Evolutionary conservation across 306 rosid genomes (phyloP).

Genomic region (Hylodesmum podocarpum): DNA sequence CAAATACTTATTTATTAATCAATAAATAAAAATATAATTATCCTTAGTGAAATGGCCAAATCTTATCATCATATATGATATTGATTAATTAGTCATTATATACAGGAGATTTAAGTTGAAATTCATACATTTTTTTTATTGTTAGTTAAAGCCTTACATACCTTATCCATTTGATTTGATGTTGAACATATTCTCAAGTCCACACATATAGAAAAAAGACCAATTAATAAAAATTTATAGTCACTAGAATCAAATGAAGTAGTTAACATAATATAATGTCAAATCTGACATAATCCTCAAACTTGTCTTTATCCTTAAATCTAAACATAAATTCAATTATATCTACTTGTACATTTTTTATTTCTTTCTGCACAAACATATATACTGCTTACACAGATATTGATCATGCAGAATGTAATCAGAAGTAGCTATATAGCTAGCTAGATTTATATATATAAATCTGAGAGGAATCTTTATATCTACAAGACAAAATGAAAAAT

Average conservation of each 20-base stretch:
- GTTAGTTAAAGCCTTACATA: not conserved
- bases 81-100: no score
- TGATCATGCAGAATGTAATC: slow-evolving; percentile 20
- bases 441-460: slow-evolving; percentile 5
- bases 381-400: slow-evolving; percentile 10
- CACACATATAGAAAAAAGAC: not conserved
- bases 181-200: not conserved
- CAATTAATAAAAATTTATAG: not conserved
- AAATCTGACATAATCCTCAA: not conserved
- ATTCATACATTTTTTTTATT: no score
- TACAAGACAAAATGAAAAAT: slow-evolving; percentile 25
- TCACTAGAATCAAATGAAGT: not conserved
- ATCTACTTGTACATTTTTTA: not conserved
- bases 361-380: slow-evolving; percentile 28
- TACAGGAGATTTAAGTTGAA: no score
- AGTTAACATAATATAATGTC: not conserved
- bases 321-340: slow-evolving; percentile 8
- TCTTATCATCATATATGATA: no score
- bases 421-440: not conserved
- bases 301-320: not conserved
- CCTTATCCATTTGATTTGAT: not conserved
- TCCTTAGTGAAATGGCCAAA: no score
- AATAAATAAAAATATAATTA: no score
- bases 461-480: slow-evolving; percentile 43
- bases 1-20: no score